phyloP scores from a whole-genome alignment of 805 yeast species.

The Candida chilensis region DNA sequence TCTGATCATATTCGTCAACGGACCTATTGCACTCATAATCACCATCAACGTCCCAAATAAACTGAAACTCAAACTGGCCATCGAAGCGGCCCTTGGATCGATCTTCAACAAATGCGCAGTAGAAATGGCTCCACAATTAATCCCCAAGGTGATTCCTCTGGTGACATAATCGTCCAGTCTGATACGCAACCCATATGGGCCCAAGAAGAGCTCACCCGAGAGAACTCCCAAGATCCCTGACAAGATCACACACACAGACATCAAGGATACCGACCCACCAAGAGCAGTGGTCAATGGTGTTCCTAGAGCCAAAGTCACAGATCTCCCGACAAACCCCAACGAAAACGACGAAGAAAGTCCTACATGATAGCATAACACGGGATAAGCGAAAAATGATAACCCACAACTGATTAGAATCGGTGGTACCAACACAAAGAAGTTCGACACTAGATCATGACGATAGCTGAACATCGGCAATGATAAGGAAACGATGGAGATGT shows the following conservation, averaged over 20 bases:
- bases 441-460: slow-evolving; percentile 49
- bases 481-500: slow-evolving; percentile 65
- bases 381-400: slow-evolving; percentile 59
- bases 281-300: slow-evolving; percentile 62
- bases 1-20: slow-evolving; percentile 37
- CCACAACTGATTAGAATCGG: slow-evolving; percentile 49
- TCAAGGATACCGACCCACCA: slow-evolving; percentile 60
- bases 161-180: slow-evolving; percentile 61
- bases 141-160: slow-evolving; percentile 68
- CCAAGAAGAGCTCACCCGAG: slow-evolving; percentile 47
- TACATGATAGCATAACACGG: slow-evolving; percentile 54
- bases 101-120: slow-evolving; percentile 63
- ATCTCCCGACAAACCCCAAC: slow-evolving; percentile 70
- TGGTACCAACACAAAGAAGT: slow-evolving; percentile 49
- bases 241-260: slow-evolving; percentile 72
- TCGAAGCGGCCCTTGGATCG: slow-evolving; percentile 76
- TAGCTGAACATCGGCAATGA: slow-evolving; percentile 74
- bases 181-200: slow-evolving; percentile 31
- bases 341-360: slow-evolving; percentile 56
- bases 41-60: slow-evolving; percentile 70
- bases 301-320: slow-evolving; percentile 74
- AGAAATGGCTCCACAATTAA: slow-evolving; percentile 77
- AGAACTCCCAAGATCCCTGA: slow-evolving; percentile 73
- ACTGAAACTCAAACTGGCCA: slow-evolving; percentile 64
- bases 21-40: slow-evolving; percentile 51